phyloP scores from a whole-genome alignment of 306 rosid genomes.

The Corylus americana region DNA sequence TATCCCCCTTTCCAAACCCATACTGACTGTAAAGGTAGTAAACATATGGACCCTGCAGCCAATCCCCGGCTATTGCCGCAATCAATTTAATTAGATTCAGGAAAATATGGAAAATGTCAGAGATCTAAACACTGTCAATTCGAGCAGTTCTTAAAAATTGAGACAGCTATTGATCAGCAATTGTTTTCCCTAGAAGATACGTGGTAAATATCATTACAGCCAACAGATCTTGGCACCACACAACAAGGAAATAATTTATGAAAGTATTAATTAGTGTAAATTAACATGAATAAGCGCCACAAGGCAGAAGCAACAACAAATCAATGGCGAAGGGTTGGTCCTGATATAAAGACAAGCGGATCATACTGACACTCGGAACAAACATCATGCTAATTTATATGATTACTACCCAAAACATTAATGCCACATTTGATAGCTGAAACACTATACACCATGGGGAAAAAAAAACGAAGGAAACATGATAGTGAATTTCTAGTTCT shows the following conservation, averaged over 20 bases:
- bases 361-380: background rate
- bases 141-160: background rate
- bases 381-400: background rate
- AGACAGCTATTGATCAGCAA: background rate
- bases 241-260: background rate
- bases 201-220: background rate
- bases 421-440: background rate
- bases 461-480: background rate
- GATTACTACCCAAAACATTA: background rate
- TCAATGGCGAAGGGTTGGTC: background rate
- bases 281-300: background rate
- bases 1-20: slow-evolving; percentile 52
- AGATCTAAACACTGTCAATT: slow-evolving; percentile 3
- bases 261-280: background rate
- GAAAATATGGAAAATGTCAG: background rate
- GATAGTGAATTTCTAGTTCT: background rate
- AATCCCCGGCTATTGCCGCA: slow-evolving; percentile 85
- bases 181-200: background rate
- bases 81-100: slow-evolving; percentile 30
- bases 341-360: background rate
- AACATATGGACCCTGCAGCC: slow-evolving; percentile 99
- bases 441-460: background rate
- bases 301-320: background rate
- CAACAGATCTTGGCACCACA: background rate
- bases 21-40: slow-evolving; percentile 74